Evolutionary conservation across 257 asterid genomes (phyloP), one percentile per base, ranked within the genome.

Genomic region (Salvia hispanica): DNA sequence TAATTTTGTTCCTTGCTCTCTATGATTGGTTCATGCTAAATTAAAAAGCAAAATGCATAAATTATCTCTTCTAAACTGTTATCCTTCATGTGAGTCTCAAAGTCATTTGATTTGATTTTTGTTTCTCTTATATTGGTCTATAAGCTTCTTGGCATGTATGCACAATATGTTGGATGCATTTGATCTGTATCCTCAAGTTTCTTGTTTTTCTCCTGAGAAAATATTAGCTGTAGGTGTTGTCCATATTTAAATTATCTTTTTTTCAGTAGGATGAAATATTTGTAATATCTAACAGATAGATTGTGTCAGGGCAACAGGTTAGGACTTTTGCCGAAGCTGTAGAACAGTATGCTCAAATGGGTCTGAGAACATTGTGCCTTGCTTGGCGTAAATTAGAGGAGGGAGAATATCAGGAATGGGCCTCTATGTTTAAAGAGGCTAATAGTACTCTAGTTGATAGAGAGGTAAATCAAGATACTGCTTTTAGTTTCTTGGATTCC

Each of bases 301-400:
- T 74, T 79, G 68, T 82, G 72, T 71, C 88, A 94, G 99, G 93
- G 76, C 97, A 87, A 86, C 96, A 83, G 75, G 79, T 81, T 47
- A 81, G 95, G 73, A 74, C 80, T 60, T 82, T 77, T 83, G 72
- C 92, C 39, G 99, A 94, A 80, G 95, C 96, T 74, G 99, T 88
- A 46, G 99, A 94, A 45, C 92, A 85, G 60, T 94, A 94, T 84
- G 86, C 97, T 74, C 99, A 94, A 70, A 81, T 94, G 73, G 99
- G 99, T 28, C 80, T 94, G 82, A 87, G 99, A 55, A 94, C 99
- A 11, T 80, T 94, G 78, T 94, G 99, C 82, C 84, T 94, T 68
- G 97, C 99, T 73, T 94, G 93, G 88, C 99, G 97, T 55, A 93
- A 87, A 71, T 54, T 94, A 73, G 89, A 78, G 65, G 89, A 85